phyloP scores from a whole-genome alignment of 306 rosid genomes.

The Lotus japonicus region DNA sequence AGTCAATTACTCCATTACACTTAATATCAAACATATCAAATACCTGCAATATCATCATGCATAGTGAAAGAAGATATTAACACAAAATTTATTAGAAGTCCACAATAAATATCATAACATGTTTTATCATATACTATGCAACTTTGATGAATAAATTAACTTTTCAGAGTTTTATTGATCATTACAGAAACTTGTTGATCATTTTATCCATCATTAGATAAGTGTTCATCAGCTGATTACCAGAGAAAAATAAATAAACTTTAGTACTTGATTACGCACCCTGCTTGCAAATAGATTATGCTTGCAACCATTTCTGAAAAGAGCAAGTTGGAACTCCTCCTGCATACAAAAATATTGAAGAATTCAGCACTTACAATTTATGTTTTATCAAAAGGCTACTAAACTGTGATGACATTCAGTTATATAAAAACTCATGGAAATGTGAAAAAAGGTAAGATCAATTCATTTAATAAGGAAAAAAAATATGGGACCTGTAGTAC shows the following conservation, averaged over 20 bases:
- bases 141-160: no score
- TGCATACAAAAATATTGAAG: slow-evolving; percentile 19
- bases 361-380: background rate
- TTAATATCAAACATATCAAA: slow-evolving; percentile 72
- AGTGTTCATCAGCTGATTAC: background rate
- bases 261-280: slow-evolving; percentile 28
- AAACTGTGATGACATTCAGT: background rate
- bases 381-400: background rate
- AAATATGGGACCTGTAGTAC: background rate
- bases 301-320: slow-evolving; percentile 35
- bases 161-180: no score
- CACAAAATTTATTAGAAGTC: no score
- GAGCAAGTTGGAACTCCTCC: slow-evolving; percentile 75
- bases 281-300: slow-evolving; percentile 60
- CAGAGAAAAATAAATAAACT: background rate
- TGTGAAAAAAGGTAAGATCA: background rate
- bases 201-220: background rate
- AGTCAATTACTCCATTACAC: slow-evolving; percentile 59
- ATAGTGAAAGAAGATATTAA: background rate
- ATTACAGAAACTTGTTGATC: background rate
- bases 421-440: background rate
- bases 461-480: background rate
- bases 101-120: no score
- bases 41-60: slow-evolving; percentile 34
- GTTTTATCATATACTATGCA: no score